A percentile compares a stretch with the other conserved stretches of the same genome.
Evolutionary conservation across 805 yeast species (phyloP).

Genomic region (Yamadazyma takamatsuzukensis): DNA sequence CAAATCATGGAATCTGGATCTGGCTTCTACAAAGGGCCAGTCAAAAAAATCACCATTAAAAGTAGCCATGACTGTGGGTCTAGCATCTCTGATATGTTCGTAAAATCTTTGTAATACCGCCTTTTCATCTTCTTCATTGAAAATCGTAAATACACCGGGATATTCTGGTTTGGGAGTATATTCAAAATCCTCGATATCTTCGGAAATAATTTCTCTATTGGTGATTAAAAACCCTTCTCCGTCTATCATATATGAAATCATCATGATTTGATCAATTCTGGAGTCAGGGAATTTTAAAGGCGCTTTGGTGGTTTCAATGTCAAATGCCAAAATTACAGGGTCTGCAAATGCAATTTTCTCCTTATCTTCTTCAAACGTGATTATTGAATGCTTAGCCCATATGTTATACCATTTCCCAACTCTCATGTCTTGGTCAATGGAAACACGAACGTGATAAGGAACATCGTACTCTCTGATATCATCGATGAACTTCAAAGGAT

Average conservation of each 20-base stretch:
- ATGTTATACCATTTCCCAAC: conserved; percentile 97
- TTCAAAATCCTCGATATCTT: conserved; percentile 95
- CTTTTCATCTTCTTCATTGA: conserved; percentile 85
- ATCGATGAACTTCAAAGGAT: conserved; percentile 62
- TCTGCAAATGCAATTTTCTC: conserved; percentile 93
- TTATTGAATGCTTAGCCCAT: conserved; percentile 54
- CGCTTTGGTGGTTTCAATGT: conserved; percentile 95
- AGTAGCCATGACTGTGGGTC: conserved; percentile 96
- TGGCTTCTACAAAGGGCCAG: conserved; percentile 96
- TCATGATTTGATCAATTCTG: conserved; percentile 88
- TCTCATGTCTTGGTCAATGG: conserved; percentile 83
- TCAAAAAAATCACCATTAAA: conserved; percentile 98
- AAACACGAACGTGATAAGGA: conserved; percentile 92
- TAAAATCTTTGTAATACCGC: conserved; percentile 72
- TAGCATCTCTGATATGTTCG: conserved; percentile 82
- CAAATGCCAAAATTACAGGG: conserved; percentile 94
- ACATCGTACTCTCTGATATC: conserved; percentile 94
- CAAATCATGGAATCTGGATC: conserved; percentile 80
- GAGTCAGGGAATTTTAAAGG: conserved; percentile 96
- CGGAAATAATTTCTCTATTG: conserved; percentile 88
- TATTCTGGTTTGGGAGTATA: conserved; percentile 97
- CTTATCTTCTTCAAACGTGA: conserved; percentile 53
- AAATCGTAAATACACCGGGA: conserved; percentile 83
- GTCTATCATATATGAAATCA: conserved; percentile 99
- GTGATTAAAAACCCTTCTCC: conserved; percentile 95